A percentile compares a stretch with the other conserved stretches of the same genome.
phyloP scores from a whole-genome alignment of 176 grass and related monocot genomes.

The Tillandsia leiboldiana region DNA sequence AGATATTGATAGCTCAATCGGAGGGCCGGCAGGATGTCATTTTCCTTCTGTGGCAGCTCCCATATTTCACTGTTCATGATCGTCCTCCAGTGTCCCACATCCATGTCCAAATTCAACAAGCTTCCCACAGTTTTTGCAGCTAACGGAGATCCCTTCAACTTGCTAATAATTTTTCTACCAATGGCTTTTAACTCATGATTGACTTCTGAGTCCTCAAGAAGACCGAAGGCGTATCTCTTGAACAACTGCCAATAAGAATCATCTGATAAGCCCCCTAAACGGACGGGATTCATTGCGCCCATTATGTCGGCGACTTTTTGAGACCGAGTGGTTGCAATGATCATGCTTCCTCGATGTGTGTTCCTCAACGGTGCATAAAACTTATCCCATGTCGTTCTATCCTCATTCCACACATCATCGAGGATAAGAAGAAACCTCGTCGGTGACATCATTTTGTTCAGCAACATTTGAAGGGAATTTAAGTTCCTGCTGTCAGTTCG shows the following conservation, averaged over 20 bases:
- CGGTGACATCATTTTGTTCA: background rate
- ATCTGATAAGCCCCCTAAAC: constrained; percentile 1
- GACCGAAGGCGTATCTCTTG: constrained; percentile 9
- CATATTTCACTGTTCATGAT: constrained; percentile 26
- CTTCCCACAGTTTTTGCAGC: constrained; percentile 36
- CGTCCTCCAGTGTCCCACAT: constrained; percentile 6
- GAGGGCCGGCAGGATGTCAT: constrained; percentile 27
- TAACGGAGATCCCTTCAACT: constrained; percentile 20
- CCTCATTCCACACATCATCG: constrained; percentile 25
- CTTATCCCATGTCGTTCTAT: constrained; percentile 7
- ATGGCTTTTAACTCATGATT: constrained; percentile 3
- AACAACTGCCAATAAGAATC: constrained; percentile 13
- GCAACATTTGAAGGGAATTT: constrained; percentile 11
- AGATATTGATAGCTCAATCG: constrained; percentile 46
- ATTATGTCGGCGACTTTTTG: background rate
- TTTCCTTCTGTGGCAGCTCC: constrained; percentile 3
- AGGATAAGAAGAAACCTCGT: constrained; percentile 25
- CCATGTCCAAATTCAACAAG: background rate
- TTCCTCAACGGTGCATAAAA: constrained; percentile 9
- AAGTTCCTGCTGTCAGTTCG: background rate
- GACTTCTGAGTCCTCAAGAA: background rate
- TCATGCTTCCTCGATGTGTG: constrained; percentile 17
- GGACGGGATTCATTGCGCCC: background rate
- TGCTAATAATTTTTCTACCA: constrained; percentile 15
- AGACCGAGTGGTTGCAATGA: constrained; percentile 29